Base-by-base conservation (phyloP, 208 protist species). In the Vickermania spadyakhi region DNA sequence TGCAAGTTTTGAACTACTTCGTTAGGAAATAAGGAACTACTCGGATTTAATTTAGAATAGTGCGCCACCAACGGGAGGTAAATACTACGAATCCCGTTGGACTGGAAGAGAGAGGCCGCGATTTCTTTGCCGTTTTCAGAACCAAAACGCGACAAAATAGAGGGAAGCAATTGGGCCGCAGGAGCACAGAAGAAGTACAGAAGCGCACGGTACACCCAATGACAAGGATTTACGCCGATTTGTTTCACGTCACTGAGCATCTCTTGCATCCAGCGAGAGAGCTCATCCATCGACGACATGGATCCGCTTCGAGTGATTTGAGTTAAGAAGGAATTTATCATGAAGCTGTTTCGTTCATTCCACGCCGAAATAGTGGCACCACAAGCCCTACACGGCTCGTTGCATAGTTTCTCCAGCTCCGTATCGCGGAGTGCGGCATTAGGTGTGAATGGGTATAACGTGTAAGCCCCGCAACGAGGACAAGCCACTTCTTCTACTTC, bases 161-260 rank as follows among this genome's bases (percentile, higher is more conserved):
- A 31, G 49, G 62, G 57, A 21, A 86, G 62, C 51, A 75, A 60
- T 5, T 56, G 60, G 11, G 70, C 82, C 23, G 81, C 27, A 11
- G 66, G 63, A 21, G 88, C 71, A 70, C 72, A 90, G 51, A 70
- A 80, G 67, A 77, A 83, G 66, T 85, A 89, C 36, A 85, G 64
- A 18, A 85, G 56, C 29, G 83, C 67, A 56, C 84, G 77, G 62
- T 94, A 86, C 25, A 85, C 18, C 84, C 86, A 94, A 49, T 91
- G 58, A 28, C 64, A 59, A 0, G 81, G 83, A 58, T 89, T 80
- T 58, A 87, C 31, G 0, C 52, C 64, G 31, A 88, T 31, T 14
- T 22, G 4, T 28, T 62, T 31, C 11, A 78, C 64, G 52, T 64
- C 18, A 1, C 0, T 18, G 2, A 89, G 64, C 55, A 75, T 71